A percentile compares a stretch with the other conserved stretches of the same genome.
These are phyloP conservation scores for Suillus subaureus DNA, from an alignment of 768 basidiomycete species.

Conservation along the genomic window DNA sequence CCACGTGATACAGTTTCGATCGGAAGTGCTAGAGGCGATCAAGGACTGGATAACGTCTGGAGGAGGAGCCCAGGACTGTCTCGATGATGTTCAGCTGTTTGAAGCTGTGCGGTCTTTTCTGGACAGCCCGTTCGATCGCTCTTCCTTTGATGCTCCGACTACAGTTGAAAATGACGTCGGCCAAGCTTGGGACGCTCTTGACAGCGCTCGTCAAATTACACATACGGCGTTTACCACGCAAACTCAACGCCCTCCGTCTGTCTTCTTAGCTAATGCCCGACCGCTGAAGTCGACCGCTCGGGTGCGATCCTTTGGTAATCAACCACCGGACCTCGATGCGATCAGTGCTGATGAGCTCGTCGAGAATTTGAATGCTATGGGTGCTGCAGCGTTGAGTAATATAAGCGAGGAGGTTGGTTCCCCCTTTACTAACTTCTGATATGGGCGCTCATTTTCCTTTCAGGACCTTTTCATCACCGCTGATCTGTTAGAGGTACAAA, in stretches of 20 bases:
- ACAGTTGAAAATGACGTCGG: constrained; percentile 45
- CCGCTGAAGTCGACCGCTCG: constrained; percentile 9
- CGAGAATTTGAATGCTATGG: constrained; percentile 79
- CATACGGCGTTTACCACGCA: constrained; percentile 52
- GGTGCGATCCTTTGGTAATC: constrained; percentile 34
- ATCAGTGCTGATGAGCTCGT: constrained; percentile 70
- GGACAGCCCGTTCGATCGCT: constrained; percentile 53
- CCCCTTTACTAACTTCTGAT: constrained; percentile 11
- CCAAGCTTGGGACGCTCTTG: constrained; percentile 48
- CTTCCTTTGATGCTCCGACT: constrained; percentile 40
- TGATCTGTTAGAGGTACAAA: constrained; percentile 82
- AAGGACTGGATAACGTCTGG: constrained; percentile 75
- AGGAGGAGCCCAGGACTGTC: constrained; percentile 75
- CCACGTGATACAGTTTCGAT: constrained; percentile 52
- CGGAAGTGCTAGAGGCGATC: constrained; percentile 64
- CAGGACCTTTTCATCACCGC: constrained; percentile 79
- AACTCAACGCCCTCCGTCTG: constrained; percentile 58
- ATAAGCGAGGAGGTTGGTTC: constrained; percentile 69
- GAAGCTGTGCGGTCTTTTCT: constrained; percentile 63
- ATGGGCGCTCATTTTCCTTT: not conserved
- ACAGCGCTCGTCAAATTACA: constrained; percentile 44
- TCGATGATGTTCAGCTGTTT: constrained; percentile 71
- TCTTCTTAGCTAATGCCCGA: constrained; percentile 30
- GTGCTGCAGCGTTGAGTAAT: constrained; percentile 70
- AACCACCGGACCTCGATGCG: constrained; percentile 66